Conservation (phyloP, 2,329 filamentous ascomycete genomes). For the Alternaria dauci region DNA sequence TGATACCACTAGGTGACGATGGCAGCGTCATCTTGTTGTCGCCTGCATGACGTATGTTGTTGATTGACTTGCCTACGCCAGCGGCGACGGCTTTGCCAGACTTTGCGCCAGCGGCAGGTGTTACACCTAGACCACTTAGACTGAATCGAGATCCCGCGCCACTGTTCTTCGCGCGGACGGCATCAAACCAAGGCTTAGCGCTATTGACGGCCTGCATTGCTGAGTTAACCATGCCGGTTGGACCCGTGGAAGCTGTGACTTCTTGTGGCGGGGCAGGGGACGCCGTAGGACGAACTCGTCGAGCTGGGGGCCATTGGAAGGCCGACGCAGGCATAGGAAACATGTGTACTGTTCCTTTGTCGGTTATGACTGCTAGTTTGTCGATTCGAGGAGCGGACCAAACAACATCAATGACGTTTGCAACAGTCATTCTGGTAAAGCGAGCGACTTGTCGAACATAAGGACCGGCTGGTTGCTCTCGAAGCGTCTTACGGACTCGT, state of each 20-base stretch:
- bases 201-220: constrained; percentile 57
- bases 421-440: constrained; percentile 90
- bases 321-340: constrained; percentile 84
- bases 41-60: constrained; percentile 74
- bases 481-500: constrained; percentile 41
- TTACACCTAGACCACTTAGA: constrained; percentile 50
- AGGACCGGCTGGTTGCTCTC: constrained; percentile 48
- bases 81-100: constrained; percentile 76
- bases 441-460: constrained; percentile 83
- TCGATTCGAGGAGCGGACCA: constrained; percentile 87
- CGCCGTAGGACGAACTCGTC: constrained; percentile 48
- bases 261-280: constrained; percentile 41
- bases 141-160: constrained; percentile 46
- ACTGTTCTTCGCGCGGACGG: constrained; percentile 47
- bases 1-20: constrained; percentile 61
- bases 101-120: constrained; percentile 62
- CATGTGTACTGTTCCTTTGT: constrained; percentile 93
- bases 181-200: constrained; percentile 49
- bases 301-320: constrained; percentile 84
- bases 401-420: constrained; percentile 86
- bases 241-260: constrained; percentile 43
- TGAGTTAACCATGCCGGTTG: constrained; percentile 46
- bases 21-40: constrained; percentile 79
- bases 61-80: constrained; percentile 76
- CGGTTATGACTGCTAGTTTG: constrained; percentile 86